Percentiles rank a stretch among this genome's conserved stretches.
phyloP scores from a whole-genome alignment of 768 basidiomycete genomes.

The Clathrus columnatus region DNA sequence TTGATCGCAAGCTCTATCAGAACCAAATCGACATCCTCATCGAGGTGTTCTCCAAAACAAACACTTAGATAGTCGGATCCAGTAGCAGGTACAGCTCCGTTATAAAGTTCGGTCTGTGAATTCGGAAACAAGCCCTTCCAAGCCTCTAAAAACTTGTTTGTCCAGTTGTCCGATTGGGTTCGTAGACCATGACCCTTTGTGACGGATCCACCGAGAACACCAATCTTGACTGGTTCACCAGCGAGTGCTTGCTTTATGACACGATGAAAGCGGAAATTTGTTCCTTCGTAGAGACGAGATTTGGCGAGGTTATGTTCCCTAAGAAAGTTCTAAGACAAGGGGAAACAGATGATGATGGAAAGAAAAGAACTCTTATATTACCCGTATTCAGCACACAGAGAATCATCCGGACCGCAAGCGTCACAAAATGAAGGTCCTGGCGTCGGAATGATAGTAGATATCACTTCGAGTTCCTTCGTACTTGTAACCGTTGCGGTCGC shows the following conservation, averaged over 20 bases:
- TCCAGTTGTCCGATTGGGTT: conserved; percentile 5
- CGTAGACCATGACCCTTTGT: conserved; percentile 10
- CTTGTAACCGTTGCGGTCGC: not conserved
- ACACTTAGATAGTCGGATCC: conserved; percentile 12
- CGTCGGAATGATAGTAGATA: no score
- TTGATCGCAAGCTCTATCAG: conserved; percentile 12
- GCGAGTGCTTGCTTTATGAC: conserved; percentile 3
- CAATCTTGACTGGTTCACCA: conserved; percentile 6
- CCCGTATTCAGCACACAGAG: conserved; percentile 4
- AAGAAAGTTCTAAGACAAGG: not conserved
- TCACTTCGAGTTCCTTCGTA: no score
- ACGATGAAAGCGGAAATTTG: conserved; percentile 11
- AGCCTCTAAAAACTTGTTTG: not conserved
- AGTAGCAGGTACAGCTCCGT: conserved; percentile 11
- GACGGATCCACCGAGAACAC: conserved; percentile 10
- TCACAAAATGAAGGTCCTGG: conserved; percentile 9
- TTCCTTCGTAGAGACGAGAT: conserved; percentile 12
- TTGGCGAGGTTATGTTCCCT: conserved; percentile 13
- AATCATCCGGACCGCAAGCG: conserved; percentile 1
- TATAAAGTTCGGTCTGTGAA: conserved; percentile 3
- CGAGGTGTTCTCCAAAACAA: conserved; percentile 12
- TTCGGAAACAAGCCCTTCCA: conserved; percentile 9
- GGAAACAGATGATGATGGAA: not conserved
- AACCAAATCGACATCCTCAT: conserved; percentile 11
- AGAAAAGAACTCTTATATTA: not conserved